Base-by-base conservation (phyloP, 495 filamentous ascomycete species). In the Oleoguttula mirabilis region DNA sequence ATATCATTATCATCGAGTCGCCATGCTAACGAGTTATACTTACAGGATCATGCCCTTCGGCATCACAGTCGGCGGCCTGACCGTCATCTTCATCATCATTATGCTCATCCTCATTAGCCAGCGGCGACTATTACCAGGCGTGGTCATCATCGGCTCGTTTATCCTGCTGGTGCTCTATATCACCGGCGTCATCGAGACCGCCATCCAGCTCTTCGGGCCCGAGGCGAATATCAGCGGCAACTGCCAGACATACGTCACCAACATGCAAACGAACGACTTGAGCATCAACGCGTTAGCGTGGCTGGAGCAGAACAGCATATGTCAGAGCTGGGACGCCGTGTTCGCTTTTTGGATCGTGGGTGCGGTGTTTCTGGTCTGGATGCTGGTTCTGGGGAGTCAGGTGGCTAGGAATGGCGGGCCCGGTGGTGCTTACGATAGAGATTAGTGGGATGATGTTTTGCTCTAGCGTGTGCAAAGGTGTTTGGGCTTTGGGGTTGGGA, bases 101-200 rank as follows among this genome's bases (percentile, higher is more conserved):
- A 44, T 56, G 43, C 45, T 66, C 32, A 41, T 57, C 33, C 59
- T 66, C 17, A 61, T 64, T 41, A 42, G 71, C 31, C 77, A 84
- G 42, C 75, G 82, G 2, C 78, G 84, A 27, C 73, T 99, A 10
- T 73, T 99, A 10, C 90, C 90, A 0, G 79, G 82, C 33, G 79
- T 95, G 56, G 82, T 99, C 50, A 77, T 96, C 55, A 69, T 96
- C 36, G 79, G 80, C 48, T 80, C 82, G 57, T 96, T 99, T 68
- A 82, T 99, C 52, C 77, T 95, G 42, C 90, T 95, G 56, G 77
- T 92, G 0, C 71, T 99, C 24, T 99, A 79, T 79, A 68, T 95
- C 34, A 84, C 88, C 5, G 88, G 88, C 1, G 64, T 94, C n/a
- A 77, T 99, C 56, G 88, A 94, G 54, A 81, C 84, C 3, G 72